phyloP scores from a whole-genome alignment of 768 basidiomycete species.

The Tremella mesenterica region DNA sequence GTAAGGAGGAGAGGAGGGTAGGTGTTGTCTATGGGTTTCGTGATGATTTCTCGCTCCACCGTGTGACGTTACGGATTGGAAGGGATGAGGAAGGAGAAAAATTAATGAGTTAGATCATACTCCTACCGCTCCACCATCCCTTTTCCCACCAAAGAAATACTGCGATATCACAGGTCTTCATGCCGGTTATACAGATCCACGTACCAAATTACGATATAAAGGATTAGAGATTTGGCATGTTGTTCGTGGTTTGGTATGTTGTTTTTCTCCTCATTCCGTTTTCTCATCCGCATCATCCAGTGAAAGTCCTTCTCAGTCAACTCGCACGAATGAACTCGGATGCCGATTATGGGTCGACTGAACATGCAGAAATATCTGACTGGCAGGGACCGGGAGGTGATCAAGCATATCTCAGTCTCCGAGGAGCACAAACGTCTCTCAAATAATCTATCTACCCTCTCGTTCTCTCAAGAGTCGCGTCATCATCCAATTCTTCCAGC shows the following conservation, averaged over 20 bases:
- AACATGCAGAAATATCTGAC: too few species aligned
- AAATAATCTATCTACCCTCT: constrained; percentile 13
- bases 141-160: constrained; percentile 47
- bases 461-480: background rate
- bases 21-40: too few species aligned
- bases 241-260: constrained; percentile 40
- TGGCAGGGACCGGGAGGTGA: constrained; percentile 42
- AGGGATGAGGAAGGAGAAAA: background rate
- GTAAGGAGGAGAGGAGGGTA: too few species aligned
- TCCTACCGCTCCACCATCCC: constrained; percentile 44
- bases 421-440: constrained; percentile 35
- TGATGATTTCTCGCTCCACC: too few species aligned
- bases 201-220: constrained; percentile 45
- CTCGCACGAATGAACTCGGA: background rate
- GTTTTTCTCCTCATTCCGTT: background rate
- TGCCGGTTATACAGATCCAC: constrained; percentile 45
- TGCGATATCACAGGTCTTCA: constrained; percentile 49
- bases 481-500: background rate
- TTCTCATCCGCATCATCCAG: background rate
- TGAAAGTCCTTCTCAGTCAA: background rate
- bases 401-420: constrained; percentile 40
- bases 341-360: background rate
- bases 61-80: background rate
- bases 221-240: constrained; percentile 46
- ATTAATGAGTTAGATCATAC: constrained; percentile 33